Evolutionary conservation across 257 asterid species (phyloP).

Genomic region (Thymus quinquecostatus): DNA sequence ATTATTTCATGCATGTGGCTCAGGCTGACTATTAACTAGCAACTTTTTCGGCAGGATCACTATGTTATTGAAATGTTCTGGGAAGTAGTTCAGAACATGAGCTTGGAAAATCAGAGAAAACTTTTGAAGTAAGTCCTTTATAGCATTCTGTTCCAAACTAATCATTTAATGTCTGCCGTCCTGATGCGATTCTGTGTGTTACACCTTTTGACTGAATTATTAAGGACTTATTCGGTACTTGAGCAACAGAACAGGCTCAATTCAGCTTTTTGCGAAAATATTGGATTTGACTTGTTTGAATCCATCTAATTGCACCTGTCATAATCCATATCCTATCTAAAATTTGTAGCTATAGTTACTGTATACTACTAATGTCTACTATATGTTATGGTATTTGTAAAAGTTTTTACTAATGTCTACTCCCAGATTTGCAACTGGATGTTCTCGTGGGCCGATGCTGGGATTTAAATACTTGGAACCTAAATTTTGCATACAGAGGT

Average conservation of each 20-base stretch:
- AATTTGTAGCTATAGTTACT: conserved; percentile 8
- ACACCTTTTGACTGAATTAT: not conserved
- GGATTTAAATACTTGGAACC: conserved; percentile 96
- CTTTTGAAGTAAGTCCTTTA: conserved; percentile 73
- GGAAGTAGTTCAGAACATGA: conserved; percentile 78
- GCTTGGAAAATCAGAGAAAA: conserved; percentile 80
- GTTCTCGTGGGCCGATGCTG: conserved; percentile 98
- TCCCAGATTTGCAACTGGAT: conserved; percentile 89
- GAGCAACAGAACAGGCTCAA: too few species aligned
- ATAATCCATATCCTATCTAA: not conserved
- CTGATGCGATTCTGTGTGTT: conserved; percentile 13
- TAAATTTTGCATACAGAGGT: conserved; percentile 84
- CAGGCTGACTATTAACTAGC: conserved; percentile 38
- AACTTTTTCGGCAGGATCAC: conserved; percentile 72
- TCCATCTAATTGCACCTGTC: not conserved
- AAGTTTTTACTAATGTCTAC: conserved; percentile 22
- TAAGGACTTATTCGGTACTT: not conserved
- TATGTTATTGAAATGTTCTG: conserved; percentile 89
- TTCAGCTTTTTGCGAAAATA: too few species aligned
- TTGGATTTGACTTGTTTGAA: too few species aligned
- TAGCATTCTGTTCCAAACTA: conserved; percentile 18
- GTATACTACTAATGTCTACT: conserved; percentile 23
- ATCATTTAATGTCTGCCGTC: conserved; percentile 2
- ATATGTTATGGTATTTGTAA: conserved; percentile 16
- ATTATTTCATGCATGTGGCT: conserved; percentile 17